A percentile compares a stretch with the other conserved stretches of the same genome.
These are phyloP conservation scores for Umbellularia californica DNA, from an alignment of 164 flowering plant genomes.

Conservation along the genomic window DNA sequence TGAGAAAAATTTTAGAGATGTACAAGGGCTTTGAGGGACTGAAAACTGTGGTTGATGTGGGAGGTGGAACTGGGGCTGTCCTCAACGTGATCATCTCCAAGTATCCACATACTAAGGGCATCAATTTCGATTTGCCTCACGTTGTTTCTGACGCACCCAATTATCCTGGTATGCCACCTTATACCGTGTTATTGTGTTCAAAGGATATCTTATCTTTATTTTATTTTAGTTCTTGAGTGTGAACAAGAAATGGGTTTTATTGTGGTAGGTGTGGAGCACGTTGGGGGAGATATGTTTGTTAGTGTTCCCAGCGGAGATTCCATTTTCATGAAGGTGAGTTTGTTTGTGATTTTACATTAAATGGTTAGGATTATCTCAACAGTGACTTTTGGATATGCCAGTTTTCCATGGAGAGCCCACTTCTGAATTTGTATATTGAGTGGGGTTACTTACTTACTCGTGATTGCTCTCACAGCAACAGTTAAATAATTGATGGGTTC, in stretches of 20 bases:
- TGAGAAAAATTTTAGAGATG: conserved; percentile 21
- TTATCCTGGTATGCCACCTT: conserved; percentile 13
- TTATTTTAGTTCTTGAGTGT: not conserved
- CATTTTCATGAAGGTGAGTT: conserved; percentile 29
- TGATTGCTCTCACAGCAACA: no score
- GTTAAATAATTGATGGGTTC: no score
- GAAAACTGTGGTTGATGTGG: conserved; percentile 30
- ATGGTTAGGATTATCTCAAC: no score
- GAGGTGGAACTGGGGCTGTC: conserved; percentile 27
- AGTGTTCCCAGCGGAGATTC: conserved; percentile 33
- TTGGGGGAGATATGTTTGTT: conserved; percentile 33
- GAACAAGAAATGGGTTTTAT: not conserved
- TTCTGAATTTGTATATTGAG: no score
- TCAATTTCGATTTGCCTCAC: conserved; percentile 29
- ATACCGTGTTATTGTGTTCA: not conserved
- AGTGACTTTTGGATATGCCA: no score
- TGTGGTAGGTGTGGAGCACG: conserved; percentile 21
- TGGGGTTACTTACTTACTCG: no score
- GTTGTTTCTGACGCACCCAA: conserved; percentile 19
- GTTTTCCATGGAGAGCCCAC: no score
- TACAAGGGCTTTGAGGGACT: conserved; percentile 34
- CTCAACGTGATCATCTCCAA: conserved; percentile 29
- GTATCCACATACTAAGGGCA: conserved; percentile 31
- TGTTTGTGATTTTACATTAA: not conserved
- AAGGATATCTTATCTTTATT: not conserved